phyloP scores from a whole-genome alignment of 257 asterid species.

The Solanum ossicruentum region DNA sequence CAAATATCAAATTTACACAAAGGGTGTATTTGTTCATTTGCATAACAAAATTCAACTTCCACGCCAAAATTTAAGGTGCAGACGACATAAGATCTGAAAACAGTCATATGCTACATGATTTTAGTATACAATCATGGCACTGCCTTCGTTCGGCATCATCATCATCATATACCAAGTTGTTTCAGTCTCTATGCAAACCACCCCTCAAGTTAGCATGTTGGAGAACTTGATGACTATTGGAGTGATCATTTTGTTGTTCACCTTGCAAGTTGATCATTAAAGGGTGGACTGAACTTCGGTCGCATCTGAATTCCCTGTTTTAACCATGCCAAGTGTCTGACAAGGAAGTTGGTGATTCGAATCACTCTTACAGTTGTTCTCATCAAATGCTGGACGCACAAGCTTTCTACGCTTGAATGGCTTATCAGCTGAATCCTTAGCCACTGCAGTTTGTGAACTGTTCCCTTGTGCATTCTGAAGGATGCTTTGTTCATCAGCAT shows the following conservation, averaged over 20 bases:
- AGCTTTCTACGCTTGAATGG: slow-evolving; percentile 40
- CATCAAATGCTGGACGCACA: slow-evolving; percentile 42
- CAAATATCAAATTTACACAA: background rate
- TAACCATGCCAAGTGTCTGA: slow-evolving; percentile 6
- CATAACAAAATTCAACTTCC: background rate
- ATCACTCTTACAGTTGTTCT: slow-evolving; percentile 8
- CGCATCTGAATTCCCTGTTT: background rate
- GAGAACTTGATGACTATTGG: background rate
- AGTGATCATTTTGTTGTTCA: background rate
- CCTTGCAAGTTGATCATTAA: background rate
- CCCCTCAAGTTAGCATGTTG: background rate
- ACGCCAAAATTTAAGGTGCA: background rate
- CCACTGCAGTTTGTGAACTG: slow-evolving; percentile 11
- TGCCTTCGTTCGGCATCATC: background rate
- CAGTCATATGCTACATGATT: background rate
- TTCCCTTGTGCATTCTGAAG: background rate
- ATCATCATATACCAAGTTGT: background rate
- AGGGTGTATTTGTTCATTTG: background rate
- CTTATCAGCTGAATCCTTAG: slow-evolving; percentile 9
- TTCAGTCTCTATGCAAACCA: background rate
- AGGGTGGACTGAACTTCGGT: background rate
- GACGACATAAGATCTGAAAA: background rate
- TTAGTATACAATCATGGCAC: background rate
- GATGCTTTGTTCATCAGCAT: background rate
- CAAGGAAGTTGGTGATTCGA: slow-evolving; percentile 1